phyloP scores from a whole-genome alignment of 768 basidiomycete species.

The Asterophora parasitica region DNA sequence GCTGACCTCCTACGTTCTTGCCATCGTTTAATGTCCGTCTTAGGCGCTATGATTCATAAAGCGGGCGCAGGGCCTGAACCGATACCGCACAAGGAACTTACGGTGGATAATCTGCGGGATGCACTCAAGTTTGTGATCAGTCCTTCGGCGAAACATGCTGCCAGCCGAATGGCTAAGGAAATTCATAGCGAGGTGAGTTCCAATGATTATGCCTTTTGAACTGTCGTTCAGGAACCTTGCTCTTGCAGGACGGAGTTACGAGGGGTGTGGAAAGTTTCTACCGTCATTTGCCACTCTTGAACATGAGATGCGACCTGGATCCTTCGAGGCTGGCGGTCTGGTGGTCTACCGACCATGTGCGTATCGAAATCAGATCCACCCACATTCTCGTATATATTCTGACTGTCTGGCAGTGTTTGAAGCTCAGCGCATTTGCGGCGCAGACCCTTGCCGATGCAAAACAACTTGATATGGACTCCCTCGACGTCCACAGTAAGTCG shows the following conservation, averaged over 20 bases:
- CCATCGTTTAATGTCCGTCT: conserved; percentile 14
- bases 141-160: conserved; percentile 43
- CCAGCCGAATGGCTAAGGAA: conserved; percentile 41
- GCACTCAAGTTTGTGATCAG: conserved; percentile 48
- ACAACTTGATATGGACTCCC: conserved; percentile 33
- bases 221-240: not conserved
- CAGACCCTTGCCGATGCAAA: conserved; percentile 22
- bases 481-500: conserved; percentile 48
- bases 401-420: not conserved
- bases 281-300: conserved; percentile 51
- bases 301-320: conserved; percentile 61
- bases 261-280: conserved; percentile 54
- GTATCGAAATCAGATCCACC: too few relatives aligned
- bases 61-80: conserved; percentile 60
- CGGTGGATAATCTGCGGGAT: conserved; percentile 42
- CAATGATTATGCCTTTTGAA: not conserved
- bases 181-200: conserved; percentile 44
- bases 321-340: conserved; percentile 48
- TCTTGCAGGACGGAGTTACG: conserved; percentile 39
- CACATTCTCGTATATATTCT: too few relatives aligned
- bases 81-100: conserved; percentile 49
- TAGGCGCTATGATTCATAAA: conserved; percentile 58
- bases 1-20: not conserved
- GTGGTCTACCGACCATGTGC: conserved; percentile 50
- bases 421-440: conserved; percentile 6